Evolutionary conservation across 805 yeast species (phyloP).

Genomic region (Schwanniomyces sp.): DNA sequence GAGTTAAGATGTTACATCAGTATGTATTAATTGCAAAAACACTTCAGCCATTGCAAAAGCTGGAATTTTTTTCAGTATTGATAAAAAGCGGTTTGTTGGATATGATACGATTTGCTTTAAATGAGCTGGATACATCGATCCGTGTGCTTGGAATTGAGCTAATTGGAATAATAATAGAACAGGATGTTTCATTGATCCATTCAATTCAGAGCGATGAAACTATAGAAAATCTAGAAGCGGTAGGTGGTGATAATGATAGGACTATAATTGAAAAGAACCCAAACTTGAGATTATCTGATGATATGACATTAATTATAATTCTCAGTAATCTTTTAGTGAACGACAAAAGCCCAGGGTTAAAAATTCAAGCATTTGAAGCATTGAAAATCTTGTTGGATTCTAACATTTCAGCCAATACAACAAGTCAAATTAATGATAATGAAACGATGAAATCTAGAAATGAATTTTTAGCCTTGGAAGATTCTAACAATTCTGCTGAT

Average conservation of each 20-base stretch:
- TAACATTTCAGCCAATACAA: constrained; percentile 26
- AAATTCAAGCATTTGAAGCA: constrained; percentile 84
- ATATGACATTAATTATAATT: constrained; percentile 56
- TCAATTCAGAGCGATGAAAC: constrained; percentile 28
- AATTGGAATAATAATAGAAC: constrained; percentile 78
- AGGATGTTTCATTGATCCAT: constrained; percentile 66
- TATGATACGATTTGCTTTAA: constrained; percentile 71
- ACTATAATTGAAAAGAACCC: constrained; percentile 13
- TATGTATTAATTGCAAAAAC: constrained; percentile 73
- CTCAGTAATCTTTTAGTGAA: constrained; percentile 59
- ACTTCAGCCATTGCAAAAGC: constrained; percentile 58
- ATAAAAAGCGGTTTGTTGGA: constrained; percentile 69
- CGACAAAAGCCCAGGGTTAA: constrained; percentile 69
- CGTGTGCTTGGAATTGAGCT: constrained; percentile 78
- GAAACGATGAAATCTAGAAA: constrained; percentile 6
- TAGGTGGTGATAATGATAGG: constrained; percentile 7
- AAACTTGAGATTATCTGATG: constrained; percentile 45
- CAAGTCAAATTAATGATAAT: constrained; percentile 2
- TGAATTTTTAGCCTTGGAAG: constrained; percentile 3
- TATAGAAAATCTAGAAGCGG: constrained; percentile 28
- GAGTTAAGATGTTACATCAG: constrained; percentile 77
- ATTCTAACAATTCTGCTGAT: constrained; percentile 23
- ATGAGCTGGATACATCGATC: constrained; percentile 45
- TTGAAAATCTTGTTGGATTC: constrained; percentile 72
- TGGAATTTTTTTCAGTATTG: constrained; percentile 62